These are phyloP conservation scores for Paxillus ammoniavirescens DNA, from an alignment of 768 basidiomycete species.

Conservation along the genomic window DNA sequence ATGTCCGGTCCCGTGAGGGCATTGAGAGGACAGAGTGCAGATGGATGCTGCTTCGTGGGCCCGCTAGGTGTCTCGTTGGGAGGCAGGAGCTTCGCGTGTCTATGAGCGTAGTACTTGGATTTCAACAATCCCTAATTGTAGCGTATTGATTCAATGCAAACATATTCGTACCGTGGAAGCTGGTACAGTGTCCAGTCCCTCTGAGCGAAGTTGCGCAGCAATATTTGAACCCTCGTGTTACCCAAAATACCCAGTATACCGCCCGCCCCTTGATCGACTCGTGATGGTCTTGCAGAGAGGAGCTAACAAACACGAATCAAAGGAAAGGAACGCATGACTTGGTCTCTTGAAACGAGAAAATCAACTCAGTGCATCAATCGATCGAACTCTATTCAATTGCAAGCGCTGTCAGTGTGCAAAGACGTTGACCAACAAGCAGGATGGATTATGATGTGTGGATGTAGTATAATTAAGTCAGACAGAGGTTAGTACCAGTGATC, in stretches of 20 bases:
- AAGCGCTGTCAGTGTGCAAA: background rate
- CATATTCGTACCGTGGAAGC: background rate
- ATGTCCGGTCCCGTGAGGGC: constrained; percentile 23
- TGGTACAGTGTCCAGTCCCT: background rate
- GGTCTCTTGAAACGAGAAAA: too few relatives aligned
- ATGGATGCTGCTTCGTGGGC: constrained; percentile 23
- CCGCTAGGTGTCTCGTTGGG: constrained; percentile 23
- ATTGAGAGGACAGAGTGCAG: constrained; percentile 14
- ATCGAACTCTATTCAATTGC: background rate
- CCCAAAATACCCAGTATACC: too few relatives aligned
- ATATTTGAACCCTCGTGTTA: too few relatives aligned
- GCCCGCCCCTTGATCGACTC: too few relatives aligned
- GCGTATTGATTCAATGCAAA: constrained; percentile 19
- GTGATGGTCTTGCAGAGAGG: too few relatives aligned
- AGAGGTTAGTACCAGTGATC: constrained; percentile 1
- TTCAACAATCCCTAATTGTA: constrained; percentile 72
- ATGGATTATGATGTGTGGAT: background rate
- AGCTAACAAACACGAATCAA: too few relatives aligned
- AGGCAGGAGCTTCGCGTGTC: constrained; percentile 28
- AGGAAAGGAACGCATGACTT: too few relatives aligned
- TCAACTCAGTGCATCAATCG: too few relatives aligned
- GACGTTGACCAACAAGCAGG: too few relatives aligned
- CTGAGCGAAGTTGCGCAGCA: background rate
- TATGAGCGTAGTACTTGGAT: constrained; percentile 56
- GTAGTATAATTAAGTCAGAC: constrained; percentile 8